Evolutionary conservation across 176 grass and related monocot genomes (phyloP).

Genomic region (Urochloa ruziziensis): DNA sequence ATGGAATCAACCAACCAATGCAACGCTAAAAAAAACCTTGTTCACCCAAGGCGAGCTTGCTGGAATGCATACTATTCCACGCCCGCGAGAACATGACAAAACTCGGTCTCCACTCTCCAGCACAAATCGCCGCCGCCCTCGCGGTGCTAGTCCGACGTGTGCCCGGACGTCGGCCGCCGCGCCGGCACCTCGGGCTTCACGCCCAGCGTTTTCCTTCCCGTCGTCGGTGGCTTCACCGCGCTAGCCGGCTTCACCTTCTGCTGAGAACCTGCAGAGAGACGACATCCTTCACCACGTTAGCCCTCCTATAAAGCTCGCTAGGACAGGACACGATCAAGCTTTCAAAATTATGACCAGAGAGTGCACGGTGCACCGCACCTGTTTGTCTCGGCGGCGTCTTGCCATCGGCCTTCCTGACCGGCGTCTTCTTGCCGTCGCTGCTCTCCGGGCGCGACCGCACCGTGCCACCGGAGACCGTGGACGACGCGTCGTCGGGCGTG

Average conservation of each 20-base stretch:
- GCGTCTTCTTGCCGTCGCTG: conserved; percentile 38
- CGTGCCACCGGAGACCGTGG: conserved; percentile 24
- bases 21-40: background rate
- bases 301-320: background rate
- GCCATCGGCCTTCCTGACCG: conserved; percentile 38
- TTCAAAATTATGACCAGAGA: background rate
- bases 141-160: conserved; percentile 49
- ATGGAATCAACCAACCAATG: background rate
- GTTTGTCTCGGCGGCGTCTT: conserved; percentile 43
- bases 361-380: conserved; percentile 17
- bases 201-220: conserved; percentile 21
- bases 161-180: conserved; percentile 33
- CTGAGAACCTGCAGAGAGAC: conserved; percentile 22
- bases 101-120: conserved; percentile 15
- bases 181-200: conserved; percentile 40
- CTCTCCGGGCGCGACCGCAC: conserved; percentile 32
- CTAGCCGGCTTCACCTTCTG: conserved; percentile 33
- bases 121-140: background rate
- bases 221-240: conserved; percentile 24
- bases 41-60: background rate
- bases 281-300: background rate
- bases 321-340: background rate
- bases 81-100: background rate
- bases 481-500: conserved; percentile 37
- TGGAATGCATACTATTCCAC: background rate